Conservation (phyloP, 192 early-diverging fungal species). For the Coemansia biformis region DNA sequence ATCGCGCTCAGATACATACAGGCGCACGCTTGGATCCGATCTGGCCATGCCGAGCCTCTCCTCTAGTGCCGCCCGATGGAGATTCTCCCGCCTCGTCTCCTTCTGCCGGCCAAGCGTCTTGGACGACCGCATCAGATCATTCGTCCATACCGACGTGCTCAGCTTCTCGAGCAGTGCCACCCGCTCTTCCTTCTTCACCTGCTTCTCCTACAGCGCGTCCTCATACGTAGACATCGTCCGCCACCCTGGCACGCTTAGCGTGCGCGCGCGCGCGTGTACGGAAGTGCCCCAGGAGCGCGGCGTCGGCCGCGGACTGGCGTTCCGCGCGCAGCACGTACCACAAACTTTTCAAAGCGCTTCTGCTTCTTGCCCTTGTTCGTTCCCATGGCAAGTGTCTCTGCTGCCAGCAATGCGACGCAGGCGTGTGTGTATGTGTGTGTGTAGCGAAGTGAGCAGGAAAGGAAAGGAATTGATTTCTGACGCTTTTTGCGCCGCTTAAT, state of each 20-base stretch:
- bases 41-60: conserved; percentile 58
- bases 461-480: too few species aligned
- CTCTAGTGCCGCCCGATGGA: conserved; percentile 61
- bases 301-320: too few species aligned
- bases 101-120: conserved; percentile 58
- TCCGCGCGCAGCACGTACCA: conserved; percentile 50
- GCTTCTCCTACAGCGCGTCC: conserved; percentile 64
- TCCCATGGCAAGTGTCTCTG: conserved; percentile 48
- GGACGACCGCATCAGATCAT: conserved; percentile 63
- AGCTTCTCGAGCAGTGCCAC: conserved; percentile 60
- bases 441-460: too few species aligned
- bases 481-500: too few species aligned
- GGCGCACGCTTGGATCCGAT: conserved; percentile 55
- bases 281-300: too few species aligned
- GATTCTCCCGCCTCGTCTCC: conserved; percentile 63
- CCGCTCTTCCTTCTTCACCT: conserved; percentile 74
- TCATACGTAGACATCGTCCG: too few species aligned
- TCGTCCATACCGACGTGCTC: conserved; percentile 63
- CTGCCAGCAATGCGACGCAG: too few species aligned
- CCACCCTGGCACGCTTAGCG: too few species aligned
- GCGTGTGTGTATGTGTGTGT: too few species aligned
- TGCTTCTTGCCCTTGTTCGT: conserved; percentile 60
- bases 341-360: conserved; percentile 73
- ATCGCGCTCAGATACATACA: conserved; percentile 55
- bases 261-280: too few species aligned